These are phyloP conservation scores for Ambrosiella cleistominuta DNA, from an alignment of 2,329 filamentous ascomycete species.

Conservation along the genomic window DNA sequence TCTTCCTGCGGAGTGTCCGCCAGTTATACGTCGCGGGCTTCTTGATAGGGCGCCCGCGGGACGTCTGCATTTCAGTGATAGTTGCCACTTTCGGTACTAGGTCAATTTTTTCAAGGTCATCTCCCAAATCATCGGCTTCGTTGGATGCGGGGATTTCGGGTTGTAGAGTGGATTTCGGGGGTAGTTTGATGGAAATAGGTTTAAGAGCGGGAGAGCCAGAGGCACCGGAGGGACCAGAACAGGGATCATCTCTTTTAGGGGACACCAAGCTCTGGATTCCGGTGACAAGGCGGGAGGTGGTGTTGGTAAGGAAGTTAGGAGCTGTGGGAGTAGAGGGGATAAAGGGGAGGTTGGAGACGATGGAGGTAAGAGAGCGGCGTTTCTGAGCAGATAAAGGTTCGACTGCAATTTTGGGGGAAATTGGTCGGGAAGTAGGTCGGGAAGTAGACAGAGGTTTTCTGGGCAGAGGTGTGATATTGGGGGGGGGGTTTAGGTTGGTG, in stretches of 20 bases:
- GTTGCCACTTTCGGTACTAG: neutral
- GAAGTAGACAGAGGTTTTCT: no score
- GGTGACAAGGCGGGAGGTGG: neutral
- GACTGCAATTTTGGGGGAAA: neutral
- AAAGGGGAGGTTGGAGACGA: neutral
- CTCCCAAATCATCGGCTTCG: neutral
- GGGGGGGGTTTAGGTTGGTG: no score
- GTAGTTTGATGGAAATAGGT: neutral
- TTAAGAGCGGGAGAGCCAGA: neutral
- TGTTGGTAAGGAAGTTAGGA: neutral
- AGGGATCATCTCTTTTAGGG: neutral
- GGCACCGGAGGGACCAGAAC: neutral
- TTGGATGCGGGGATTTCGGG: neutral
- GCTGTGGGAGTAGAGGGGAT: neutral
- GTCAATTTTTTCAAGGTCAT: neutral
- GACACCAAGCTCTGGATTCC: neutral
- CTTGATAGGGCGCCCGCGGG: neutral
- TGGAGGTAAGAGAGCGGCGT: neutral
- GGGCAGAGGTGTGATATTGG: no score
- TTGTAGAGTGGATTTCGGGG: neutral
- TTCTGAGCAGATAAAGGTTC: neutral
- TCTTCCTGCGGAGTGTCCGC: neutral
- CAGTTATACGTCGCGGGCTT: slow-evolving; percentile 28
- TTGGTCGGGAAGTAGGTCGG: no score
- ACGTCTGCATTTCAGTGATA: neutral